These are phyloP conservation scores for Eleusine coracana DNA, from an alignment of 176 grass and related monocot species.

Conservation along the genomic window DNA sequence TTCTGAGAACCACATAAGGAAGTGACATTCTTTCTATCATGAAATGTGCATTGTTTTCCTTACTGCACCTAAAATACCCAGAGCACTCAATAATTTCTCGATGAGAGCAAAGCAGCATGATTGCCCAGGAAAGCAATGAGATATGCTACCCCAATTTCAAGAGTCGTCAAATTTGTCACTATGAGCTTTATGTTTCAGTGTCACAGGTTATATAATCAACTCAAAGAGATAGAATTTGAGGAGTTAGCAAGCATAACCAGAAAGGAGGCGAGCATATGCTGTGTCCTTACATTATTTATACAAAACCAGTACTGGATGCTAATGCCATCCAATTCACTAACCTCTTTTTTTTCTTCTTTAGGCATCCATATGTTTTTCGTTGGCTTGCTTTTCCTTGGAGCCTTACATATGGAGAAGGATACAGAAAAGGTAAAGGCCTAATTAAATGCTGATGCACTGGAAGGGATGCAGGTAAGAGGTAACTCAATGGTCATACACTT, in stretches of 20 bases:
- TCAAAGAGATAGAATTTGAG: slow-evolving; percentile 39
- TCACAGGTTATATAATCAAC: slow-evolving; percentile 25
- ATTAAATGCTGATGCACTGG: not conserved
- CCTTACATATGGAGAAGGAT: not conserved
- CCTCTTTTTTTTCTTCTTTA: slow-evolving; percentile 31
- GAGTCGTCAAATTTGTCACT: slow-evolving; percentile 37
- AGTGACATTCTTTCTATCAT: not conserved
- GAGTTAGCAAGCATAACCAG: slow-evolving; percentile 60
- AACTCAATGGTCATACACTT: not conserved
- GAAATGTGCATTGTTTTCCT: slow-evolving; percentile 7
- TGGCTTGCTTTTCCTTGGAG: not conserved
- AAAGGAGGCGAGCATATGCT: slow-evolving; percentile 34
- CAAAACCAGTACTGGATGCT: slow-evolving; percentile 41
- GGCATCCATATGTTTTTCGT: not conserved
- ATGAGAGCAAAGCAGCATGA: slow-evolving; percentile 18
- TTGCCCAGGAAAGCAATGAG: slow-evolving; percentile 41
- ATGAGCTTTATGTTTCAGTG: slow-evolving; percentile 44
- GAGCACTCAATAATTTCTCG: slow-evolving; percentile 43
- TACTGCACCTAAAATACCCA: not conserved
- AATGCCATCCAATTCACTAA: slow-evolving; percentile 59
- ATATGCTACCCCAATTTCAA: slow-evolving; percentile 28
- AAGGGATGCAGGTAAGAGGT: too few species aligned
- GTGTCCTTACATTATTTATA: slow-evolving; percentile 25
- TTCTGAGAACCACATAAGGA: not conserved
- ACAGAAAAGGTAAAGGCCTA: slow-evolving; percentile 11